A percentile compares a stretch with the other conserved stretches of the same genome.
phyloP scores from a whole-genome alignment of 2,329 filamentous ascomycete species.

The Aspergillus ibericus region DNA sequence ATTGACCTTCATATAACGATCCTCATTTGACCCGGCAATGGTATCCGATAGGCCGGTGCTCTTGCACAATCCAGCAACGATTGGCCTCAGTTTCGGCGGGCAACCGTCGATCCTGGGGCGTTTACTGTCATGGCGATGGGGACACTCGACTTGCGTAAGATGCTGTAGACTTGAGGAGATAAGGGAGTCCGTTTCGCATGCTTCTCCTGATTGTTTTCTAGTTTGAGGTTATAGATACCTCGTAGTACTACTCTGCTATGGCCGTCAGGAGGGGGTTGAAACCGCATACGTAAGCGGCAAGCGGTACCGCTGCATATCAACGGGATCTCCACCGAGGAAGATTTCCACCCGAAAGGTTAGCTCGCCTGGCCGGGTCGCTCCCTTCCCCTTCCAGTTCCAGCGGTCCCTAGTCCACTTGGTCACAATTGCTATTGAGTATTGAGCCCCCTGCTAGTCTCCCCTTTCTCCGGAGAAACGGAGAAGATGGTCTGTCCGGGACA shows the following conservation, averaged over 20 bases:
- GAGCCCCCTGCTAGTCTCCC: background rate
- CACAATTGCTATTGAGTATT: background rate
- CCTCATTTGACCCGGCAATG: background rate
- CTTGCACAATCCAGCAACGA: constrained; percentile 19
- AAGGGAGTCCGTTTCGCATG: background rate
- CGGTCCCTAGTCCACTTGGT: background rate
- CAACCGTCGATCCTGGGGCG: constrained; percentile 24
- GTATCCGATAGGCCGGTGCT: constrained; percentile 4
- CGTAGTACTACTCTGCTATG: background rate
- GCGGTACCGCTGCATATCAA: constrained; percentile 7
- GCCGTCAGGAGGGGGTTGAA: background rate
- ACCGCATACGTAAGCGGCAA: background rate
- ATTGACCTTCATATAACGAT: constrained; percentile 7
- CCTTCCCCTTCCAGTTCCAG: background rate
- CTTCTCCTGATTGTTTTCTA: background rate
- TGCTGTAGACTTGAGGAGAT: background rate
- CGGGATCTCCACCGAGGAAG: constrained; percentile 6
- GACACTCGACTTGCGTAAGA: background rate
- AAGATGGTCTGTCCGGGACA: background rate
- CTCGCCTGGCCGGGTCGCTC: background rate
- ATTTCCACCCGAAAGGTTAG: constrained; percentile 5
- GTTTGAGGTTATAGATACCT: background rate
- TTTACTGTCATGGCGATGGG: constrained; percentile 19
- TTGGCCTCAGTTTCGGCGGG: constrained; percentile 8
- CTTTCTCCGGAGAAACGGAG: background rate